phyloP scores from a whole-genome alignment of 768 basidiomycete genomes.

The Sarcomyxa edulis region DNA sequence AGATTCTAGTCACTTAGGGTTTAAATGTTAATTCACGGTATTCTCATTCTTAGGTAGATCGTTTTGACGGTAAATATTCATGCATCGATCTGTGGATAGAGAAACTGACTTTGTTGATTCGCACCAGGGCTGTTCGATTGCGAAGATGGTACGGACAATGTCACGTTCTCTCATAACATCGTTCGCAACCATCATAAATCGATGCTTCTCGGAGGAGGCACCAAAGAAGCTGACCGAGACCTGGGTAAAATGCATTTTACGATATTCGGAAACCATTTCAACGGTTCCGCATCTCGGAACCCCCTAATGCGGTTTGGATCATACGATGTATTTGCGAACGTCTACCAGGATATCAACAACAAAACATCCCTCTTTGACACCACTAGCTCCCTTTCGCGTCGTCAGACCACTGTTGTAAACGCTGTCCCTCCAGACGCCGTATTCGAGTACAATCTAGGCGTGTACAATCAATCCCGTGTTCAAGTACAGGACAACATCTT shows the following conservation, averaged over 20 bases:
- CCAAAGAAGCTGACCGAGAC: conserved; percentile 12
- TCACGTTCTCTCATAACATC: conserved; percentile 15
- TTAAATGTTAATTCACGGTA: background rate
- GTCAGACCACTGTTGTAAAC: no score
- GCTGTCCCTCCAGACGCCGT: conserved; percentile 8
- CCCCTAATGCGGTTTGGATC: conserved; percentile 14
- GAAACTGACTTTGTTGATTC: no score
- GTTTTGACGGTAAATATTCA: conserved; percentile 10
- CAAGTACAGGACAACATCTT: conserved; percentile 14
- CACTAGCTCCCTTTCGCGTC: no score
- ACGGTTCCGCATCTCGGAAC: conserved; percentile 11
- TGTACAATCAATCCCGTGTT: conserved; percentile 12
- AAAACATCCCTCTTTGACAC: no score
- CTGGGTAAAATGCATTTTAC: conserved; percentile 14
- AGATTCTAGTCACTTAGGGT: background rate
- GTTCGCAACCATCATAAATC: conserved; percentile 15
- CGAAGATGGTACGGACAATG: conserved; percentile 14
- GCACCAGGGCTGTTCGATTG: conserved; percentile 11
- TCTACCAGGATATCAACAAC: conserved; percentile 10
- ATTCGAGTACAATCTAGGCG: conserved; percentile 11
- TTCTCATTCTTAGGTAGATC: conserved; percentile 7
- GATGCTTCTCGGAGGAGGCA: conserved; percentile 10
- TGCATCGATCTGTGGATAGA: background rate
- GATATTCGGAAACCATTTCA: conserved; percentile 13
- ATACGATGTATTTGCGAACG: conserved; percentile 13